Evolutionary conservation across 176 grass and related monocot species (phyloP), one percentile per base, ranked within the genome.

Genomic region (Phoenix dactylifera): DNA sequence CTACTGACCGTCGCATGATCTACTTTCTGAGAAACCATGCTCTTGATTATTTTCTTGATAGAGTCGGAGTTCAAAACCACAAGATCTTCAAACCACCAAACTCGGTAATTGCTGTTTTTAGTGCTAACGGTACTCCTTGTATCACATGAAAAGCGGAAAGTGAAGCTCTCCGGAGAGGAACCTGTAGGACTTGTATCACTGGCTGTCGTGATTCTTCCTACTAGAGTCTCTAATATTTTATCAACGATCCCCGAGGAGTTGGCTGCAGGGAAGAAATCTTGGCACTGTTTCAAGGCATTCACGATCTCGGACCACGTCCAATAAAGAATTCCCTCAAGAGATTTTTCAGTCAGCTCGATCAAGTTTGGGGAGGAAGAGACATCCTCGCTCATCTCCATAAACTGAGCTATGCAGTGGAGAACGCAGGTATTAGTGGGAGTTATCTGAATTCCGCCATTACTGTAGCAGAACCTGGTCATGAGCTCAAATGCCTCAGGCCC

Each of bases 41-140:
- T 72, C 55, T 19, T 72, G 50, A 86, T 69, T 7, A 98, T 70
- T 26, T 62, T 89, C 64, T 76, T 71, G 22, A 93, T 64, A 44
- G 83, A 54, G 29, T n/a, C 26, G 4, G 84, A 73, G 30, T 52
- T 48, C 30, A 98, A 69, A 24, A 63, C 23, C 20, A 58, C 51
- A 28, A 98, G 76, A 81, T 98, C 94, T 24, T 98, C 84, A 61
- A 89, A 93, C 94, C 94, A 98, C 94, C 94, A 98, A 58, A 67
- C 69, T 62, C 76, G 75, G 62, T 50, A 51, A 57, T 58, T 74
- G 54, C 69, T 15, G 50, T 18, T 63, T 18, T 78, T 82, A 20
- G 70, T 49, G 79, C 94, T 93, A 44, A 79, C 68, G 64, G 82
- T 98, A 72, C 85, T 83, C 63, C 81, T 98, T 16, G 94, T 89